Evolutionary conservation across 2,329 filamentous ascomycete genomes (phyloP).

Genomic region (Aspergillus terreus): DNA sequence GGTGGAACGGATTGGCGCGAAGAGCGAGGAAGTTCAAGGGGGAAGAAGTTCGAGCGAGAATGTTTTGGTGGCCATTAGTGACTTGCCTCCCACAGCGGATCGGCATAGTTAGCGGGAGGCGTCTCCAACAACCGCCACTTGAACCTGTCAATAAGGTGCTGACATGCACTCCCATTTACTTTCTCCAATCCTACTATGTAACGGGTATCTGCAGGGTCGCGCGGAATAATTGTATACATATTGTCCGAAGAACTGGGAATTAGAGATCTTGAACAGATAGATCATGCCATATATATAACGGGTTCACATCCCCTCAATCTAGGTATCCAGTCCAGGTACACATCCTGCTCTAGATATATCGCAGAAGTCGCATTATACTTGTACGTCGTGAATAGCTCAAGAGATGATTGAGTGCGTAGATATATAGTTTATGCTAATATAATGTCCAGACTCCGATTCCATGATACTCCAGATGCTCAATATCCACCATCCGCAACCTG

Average conservation of each 20-base stretch:
- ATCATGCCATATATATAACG: too few species aligned
- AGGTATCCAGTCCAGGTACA: too few species aligned
- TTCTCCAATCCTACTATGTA: too few species aligned
- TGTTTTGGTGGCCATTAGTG: not conserved
- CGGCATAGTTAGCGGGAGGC: not conserved
- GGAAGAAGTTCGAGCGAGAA: not conserved
- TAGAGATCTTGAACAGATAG: too few species aligned
- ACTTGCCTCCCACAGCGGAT: not conserved
- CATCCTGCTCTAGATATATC: too few species aligned
- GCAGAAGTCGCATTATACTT: too few species aligned
- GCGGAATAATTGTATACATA: too few species aligned
- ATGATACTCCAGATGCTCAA: not conserved
- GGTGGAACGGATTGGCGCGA: conserved; percentile 3
- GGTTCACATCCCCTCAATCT: too few species aligned
- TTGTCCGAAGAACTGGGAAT: too few species aligned
- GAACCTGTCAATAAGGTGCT: not conserved
- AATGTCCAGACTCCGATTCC: conserved; percentile 9
- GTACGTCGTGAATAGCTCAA: too few species aligned
- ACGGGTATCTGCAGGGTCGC: too few species aligned
- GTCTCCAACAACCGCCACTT: not conserved
- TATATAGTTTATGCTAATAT: not conserved
- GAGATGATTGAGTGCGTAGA: not conserved
- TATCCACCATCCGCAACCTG: conserved; percentile 2
- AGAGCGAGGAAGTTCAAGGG: conserved; percentile 9
- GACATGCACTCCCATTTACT: not conserved